Conservation (phyloP, 805 yeast genomes). For the Suhomyces vadensis region DNA sequence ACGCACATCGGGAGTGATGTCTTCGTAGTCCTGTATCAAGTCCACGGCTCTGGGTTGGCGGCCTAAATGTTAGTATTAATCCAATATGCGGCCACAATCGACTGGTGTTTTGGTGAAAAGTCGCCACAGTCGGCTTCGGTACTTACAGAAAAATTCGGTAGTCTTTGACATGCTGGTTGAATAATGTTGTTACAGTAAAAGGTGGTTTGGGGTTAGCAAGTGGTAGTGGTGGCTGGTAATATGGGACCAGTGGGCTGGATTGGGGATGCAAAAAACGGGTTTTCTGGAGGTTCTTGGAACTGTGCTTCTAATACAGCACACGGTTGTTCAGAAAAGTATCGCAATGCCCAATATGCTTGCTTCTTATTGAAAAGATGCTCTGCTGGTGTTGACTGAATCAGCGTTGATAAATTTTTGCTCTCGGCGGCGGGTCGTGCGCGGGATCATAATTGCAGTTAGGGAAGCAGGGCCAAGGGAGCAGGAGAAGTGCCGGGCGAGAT, state of each 20-base stretch:
- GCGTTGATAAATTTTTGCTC: constrained; percentile 1
- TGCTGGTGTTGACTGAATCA: not conserved
- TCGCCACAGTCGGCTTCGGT: too few relatives aligned
- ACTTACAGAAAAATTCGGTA: constrained; percentile 43
- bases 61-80: constrained; percentile 25
- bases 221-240: constrained; percentile 2
- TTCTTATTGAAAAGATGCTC: not conserved
- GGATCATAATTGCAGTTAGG: not conserved
- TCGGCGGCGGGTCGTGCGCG: constrained; percentile 1
- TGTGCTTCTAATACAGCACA: not conserved
- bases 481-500: too few relatives aligned
- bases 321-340: not conserved
- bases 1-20: constrained; percentile 35
- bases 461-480: too few relatives aligned
- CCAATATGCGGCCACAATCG: not conserved
- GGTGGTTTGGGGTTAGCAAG: not conserved
- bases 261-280: not conserved
- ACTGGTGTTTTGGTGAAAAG: not conserved
- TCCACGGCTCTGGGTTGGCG: constrained; percentile 30
- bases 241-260: constrained; percentile 3
- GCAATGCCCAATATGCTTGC: not conserved
- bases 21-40: constrained; percentile 34
- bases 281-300: not conserved
- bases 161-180: constrained; percentile 30
- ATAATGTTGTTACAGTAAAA: too few relatives aligned